Evolutionary conservation across 371 early-diverging fungal species (phyloP), one percentile per base, ranked within the genome.

Genomic region (Apophysomyces ossiformis): DNA sequence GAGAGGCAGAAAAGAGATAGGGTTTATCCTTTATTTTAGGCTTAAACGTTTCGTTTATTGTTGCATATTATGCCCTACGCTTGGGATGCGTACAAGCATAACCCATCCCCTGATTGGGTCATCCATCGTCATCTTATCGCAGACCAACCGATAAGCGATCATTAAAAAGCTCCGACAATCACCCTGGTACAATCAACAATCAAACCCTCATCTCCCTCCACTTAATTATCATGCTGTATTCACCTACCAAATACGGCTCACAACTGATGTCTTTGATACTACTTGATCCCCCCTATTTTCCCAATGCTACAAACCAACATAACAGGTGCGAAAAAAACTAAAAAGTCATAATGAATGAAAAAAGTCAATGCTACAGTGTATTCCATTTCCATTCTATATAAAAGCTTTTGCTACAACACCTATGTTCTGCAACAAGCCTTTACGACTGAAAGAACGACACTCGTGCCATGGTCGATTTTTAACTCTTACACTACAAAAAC

Each of bases 131-230:
- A 50, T 50, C 50, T 50, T 50, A 50, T 50, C 50, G 21, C 5
- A 5, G 5, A 50, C 50, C 50, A 50, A 50, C 21, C 21, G 50
- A 50, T 50, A 50, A 50, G 26, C 26, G 26, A 26, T 26, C 50
- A 26, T 18, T 21, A 21, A 21, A 50, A 18, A 18, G 15, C n/a
- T 18, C 50, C 21, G 21, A n/a, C 16, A 26, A 7, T 50, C 21
- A 50, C 50, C 50, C 50, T 50, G 6, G 50, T 26, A 50, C 50
- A 50, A 50, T 50, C 50, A 50, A 50, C 41, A 41, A 41, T 41
- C 41, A 41, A 26, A 41, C 21, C 50, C 47, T 26, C 50, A 50
- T 50, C 50, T 18, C n/a, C 5, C 21, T 26, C 21, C 50, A 11
- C 47, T 16, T n/a, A 46, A 15, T 46, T 46, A 15, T 46, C 7